Base-by-base conservation (phyloP, 1,139 yeast species). In the Pichia sp. region DNA sequence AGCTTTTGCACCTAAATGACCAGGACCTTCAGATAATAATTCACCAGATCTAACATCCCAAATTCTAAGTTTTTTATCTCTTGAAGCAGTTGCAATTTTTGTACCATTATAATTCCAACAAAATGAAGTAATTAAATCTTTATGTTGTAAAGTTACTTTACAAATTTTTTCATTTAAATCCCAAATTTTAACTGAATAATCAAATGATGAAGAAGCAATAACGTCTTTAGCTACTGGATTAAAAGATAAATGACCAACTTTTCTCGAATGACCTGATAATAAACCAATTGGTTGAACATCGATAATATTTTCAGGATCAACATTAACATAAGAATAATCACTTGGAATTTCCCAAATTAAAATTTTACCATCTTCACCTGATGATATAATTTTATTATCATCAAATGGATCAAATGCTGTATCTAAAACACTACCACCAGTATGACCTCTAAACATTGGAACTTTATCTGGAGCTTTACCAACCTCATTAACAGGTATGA, bases 381-480 rank as follows among this genome's bases (percentile, higher is more conserved):
- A 83, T 48, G 96, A 84, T 9, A 82, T 96, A 40, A 92, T 68
- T 58, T 80, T 75, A 53, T 75, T 71, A 48, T 79, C 80, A 63
- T 90, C 78, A 65, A 90, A 92, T 2, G 97, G 97, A 64, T 89
- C 86, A 71, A 84, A 92, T 42, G 87, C 95, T 0, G 97, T 90
- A 63, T 92, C 98, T 57, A 90, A 73, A 26, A 92, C 97, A 7
- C 95, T 84, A 11, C 96, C 97, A 9, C 96, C 97, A 42, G 92
- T 85, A 64, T 92, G 97, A 23, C 98, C 98, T 58, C 97, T 78
- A 65, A 90, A 92, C 55, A 92, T 73, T 2, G 97, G 92, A 40
- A 89, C 92, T 50, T 84, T 79, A 58, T 92, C 98, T 6, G 97
- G 97, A 9, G 92, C 82, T 64, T 89, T 92, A n/a, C 97, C 97